Conservation (phyloP, 805 yeast genomes). For the Starmerella sp. region DNA sequence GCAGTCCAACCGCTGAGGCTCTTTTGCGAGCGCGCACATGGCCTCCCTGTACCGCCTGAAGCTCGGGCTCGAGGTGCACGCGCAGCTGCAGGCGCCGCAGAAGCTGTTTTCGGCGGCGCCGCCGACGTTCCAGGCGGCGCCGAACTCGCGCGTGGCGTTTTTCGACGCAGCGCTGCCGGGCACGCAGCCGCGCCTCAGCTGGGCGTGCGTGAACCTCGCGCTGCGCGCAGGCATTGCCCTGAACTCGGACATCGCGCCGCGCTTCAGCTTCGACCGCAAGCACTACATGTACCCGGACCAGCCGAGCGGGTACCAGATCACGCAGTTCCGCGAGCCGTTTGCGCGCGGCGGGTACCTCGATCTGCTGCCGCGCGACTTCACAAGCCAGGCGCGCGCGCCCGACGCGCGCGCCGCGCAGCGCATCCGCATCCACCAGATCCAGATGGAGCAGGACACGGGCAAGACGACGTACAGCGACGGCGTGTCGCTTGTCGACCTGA, state of each 20-base stretch:
- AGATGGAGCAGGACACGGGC: slow-evolving; percentile 92
- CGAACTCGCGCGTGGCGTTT: slow-evolving; percentile 61
- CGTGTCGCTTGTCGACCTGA: slow-evolving; percentile 53
- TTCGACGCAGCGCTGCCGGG: slow-evolving; percentile 89
- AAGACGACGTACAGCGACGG: slow-evolving; percentile 48
- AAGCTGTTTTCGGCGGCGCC: slow-evolving; percentile 59
- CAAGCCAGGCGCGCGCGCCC: not conserved
- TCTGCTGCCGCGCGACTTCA: slow-evolving; percentile 43
- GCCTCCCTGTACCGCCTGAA: slow-evolving; percentile 34
- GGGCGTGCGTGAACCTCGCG: slow-evolving; percentile 60
- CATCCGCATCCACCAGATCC: slow-evolving; percentile 58
- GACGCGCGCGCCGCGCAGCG: slow-evolving; percentile 15
- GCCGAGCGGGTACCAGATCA: slow-evolving; percentile 90
- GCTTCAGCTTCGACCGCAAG: slow-evolving; percentile 76
- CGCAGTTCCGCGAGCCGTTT: slow-evolving; percentile 75
- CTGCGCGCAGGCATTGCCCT: slow-evolving; percentile 62
- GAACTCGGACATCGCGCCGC: slow-evolving; percentile 42
- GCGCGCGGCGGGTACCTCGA: slow-evolving; percentile 55
- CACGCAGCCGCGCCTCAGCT: slow-evolving; percentile 72
- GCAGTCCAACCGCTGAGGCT: not conserved
- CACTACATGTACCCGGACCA: slow-evolving; percentile 96
- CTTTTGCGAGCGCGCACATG: not conserved
- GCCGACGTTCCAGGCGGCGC: slow-evolving; percentile 33
- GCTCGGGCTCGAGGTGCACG: slow-evolving; percentile 89
- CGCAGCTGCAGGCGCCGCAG: slow-evolving; percentile 63